Percentiles rank a stretch among this genome's conserved stretches.
Evolutionary conservation across 345 rosid species (phyloP).

Genomic region (Populus ilicifolia): DNA sequence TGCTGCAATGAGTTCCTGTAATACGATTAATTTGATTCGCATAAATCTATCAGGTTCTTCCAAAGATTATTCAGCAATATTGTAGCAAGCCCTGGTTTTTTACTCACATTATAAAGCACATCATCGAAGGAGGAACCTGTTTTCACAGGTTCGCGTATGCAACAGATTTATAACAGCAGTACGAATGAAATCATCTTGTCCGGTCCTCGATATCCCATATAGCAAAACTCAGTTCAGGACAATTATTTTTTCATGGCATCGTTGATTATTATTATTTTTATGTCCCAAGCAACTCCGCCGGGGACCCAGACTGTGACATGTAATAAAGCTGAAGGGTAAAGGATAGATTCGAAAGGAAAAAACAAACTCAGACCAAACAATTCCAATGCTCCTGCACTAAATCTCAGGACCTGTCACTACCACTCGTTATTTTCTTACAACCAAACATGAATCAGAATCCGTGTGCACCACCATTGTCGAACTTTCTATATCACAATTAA

Average conservation of each 20-base stretch:
- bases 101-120: too few relatives aligned
- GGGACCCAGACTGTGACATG: background rate
- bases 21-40: background rate
- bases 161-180: background rate
- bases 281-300: background rate
- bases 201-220: background rate
- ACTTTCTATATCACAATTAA: slow-evolving; percentile 9
- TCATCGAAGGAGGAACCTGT: background rate
- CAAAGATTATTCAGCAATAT: too few relatives aligned
- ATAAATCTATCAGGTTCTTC: background rate
- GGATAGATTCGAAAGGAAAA: background rate
- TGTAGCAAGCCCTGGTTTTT: too few relatives aligned
- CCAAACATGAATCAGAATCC: slow-evolving; percentile 22
- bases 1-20: background rate
- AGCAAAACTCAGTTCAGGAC: background rate
- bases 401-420: background rate
- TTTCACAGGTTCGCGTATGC: too few relatives aligned
- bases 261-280: too few relatives aligned
- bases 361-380: too few relatives aligned
- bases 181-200: background rate
- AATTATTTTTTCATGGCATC: too few relatives aligned
- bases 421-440: slow-evolving; percentile 10
- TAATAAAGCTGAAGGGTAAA: background rate
- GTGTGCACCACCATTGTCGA: slow-evolving; percentile 17
- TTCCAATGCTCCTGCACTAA: background rate